These are phyloP conservation scores for Dendrobium huoshanense DNA, from an alignment of 106 monocot genomes.

Conservation along the genomic window DNA sequence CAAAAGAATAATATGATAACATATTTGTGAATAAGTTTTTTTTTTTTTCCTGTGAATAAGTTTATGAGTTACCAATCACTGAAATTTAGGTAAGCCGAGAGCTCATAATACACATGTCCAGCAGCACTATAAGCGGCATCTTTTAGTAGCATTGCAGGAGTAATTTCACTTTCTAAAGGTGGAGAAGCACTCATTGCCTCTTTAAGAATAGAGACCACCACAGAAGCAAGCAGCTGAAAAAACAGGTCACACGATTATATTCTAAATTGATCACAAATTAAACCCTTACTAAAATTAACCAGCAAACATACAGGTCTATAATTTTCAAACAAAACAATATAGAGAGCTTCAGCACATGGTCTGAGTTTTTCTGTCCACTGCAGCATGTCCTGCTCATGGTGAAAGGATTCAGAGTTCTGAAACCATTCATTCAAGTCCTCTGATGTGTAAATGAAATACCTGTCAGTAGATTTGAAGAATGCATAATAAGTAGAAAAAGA, in stretches of 20 bases:
- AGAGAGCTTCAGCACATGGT: conserved; percentile 98
- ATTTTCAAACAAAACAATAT: conserved; percentile 93
- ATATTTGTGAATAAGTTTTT: not conserved
- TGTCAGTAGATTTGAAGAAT: conserved; percentile 15
- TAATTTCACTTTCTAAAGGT: conserved; percentile 63
- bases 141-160: conserved; percentile 86
- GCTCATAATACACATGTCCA: conserved; percentile 99
- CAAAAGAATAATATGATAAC: not conserved
- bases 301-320: conserved; percentile 61
- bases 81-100: conserved; percentile 82
- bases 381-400: conserved; percentile 96
- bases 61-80: conserved; percentile 56
- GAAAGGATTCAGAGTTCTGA: conserved; percentile 82
- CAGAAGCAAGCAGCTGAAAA: conserved; percentile 70
- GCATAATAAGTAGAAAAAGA: conserved; percentile 2
- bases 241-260: conserved; percentile 9
- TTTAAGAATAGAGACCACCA: conserved; percentile 86
- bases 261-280: not conserved
- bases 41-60: not conserved
- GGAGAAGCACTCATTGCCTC: conserved; percentile 75
- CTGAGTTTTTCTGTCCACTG: conserved; percentile 93
- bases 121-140: conserved; percentile 96
- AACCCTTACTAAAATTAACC: not conserved
- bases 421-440: conserved; percentile 89
- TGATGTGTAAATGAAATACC: conserved; percentile 76